Evolutionary conservation across 1,284 basidiomycete species (phyloP).

Genomic region (Amylostereum areolatum): DNA sequence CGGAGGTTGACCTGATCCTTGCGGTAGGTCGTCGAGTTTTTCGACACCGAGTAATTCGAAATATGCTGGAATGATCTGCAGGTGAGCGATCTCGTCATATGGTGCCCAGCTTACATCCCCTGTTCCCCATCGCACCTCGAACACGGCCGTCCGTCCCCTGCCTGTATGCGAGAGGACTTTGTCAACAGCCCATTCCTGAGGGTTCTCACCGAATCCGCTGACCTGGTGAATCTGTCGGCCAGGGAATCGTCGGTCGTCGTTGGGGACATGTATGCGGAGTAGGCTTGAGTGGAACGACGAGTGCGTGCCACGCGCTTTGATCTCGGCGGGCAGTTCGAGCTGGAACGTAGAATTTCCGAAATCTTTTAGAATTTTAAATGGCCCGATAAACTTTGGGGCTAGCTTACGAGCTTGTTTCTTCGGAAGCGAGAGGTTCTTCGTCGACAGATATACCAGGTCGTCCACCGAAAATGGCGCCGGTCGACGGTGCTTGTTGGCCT

Average conservation of each 20-base stretch:
- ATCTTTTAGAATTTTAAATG: conserved; percentile 18
- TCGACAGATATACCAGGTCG: conserved; percentile 26
- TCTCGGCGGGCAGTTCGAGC: conserved; percentile 20
- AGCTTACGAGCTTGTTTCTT: conserved; percentile 26
- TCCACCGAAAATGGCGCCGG: conserved; percentile 15
- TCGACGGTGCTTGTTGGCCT: conserved; percentile 20
- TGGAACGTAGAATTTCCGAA: conserved; percentile 14
- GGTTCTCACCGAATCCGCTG: conserved; percentile 10
- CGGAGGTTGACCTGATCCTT: too few relatives aligned
- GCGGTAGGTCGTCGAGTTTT: too few relatives aligned
- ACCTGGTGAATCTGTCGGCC: conserved; percentile 15
- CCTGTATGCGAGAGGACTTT: conserved; percentile 24
- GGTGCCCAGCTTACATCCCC: conserved; percentile 30
- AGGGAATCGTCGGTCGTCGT: conserved; percentile 24
- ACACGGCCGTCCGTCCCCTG: conserved; percentile 15
- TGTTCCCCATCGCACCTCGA: conserved; percentile 26
- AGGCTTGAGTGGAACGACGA: conserved; percentile 25
- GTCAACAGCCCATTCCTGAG: conserved; percentile 26
- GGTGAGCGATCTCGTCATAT: conserved; percentile 17
- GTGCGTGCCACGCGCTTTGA: conserved; percentile 21
- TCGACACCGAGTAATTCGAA: too few relatives aligned
- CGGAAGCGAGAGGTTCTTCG: conserved; percentile 26
- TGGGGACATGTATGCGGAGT: conserved; percentile 20
- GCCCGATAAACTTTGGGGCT: conserved; percentile 26
- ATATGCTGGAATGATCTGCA: too few relatives aligned